Evolutionary conservation across 495 filamentous ascomycete species (phyloP), one percentile per base, ranked within the genome.

Genomic region (Tetracladium setigerum): DNA sequence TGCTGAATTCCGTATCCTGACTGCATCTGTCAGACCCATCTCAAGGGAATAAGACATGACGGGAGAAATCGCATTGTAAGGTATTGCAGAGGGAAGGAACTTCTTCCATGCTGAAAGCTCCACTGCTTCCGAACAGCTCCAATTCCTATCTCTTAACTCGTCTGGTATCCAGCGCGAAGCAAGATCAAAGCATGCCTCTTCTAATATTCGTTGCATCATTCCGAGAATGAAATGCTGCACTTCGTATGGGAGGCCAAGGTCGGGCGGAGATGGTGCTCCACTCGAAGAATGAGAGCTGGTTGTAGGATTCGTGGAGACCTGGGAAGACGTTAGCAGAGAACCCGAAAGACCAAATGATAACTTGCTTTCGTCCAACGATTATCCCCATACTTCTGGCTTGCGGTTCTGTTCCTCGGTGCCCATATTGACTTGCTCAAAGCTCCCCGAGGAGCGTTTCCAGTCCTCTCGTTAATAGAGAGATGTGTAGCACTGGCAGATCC

Each of bases 161-260:
- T 56, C 36, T 34, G 62, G 62, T 16, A 68, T 54, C 59, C 66
- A 65, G 19, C 56, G 56, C 31, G 53, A 45, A 24, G 53, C 60
- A 49, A 68, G 67, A 17, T 64, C 62, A 41, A 63, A 71, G 43
- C 68, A 71, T 38, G 55, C 61, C 52, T 68, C 67, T 54, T 71
- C 65, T 9, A 69, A 44, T 19, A 68, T 54, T 24, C 54, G 48
- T 51, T 71, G 58, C 12, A 62, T 58, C 49, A 58, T 63, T 11
- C 58, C 62, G 22, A 65, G 52, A 31, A 69, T 58, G 24, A 57
- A 56, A 53, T 69, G 67, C 46, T 71, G 65, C 19, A 63, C 53
- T 46, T 61, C 56, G 45, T 71, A 69, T n/a, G 67, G 65, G 16
- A 68, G 57, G 34, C 62, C 65, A 4, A 58, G 52, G 17, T 59